Base-by-base conservation (phyloP, 2,329 filamentous ascomycete genomes). In the Nemania sp. region DNA sequence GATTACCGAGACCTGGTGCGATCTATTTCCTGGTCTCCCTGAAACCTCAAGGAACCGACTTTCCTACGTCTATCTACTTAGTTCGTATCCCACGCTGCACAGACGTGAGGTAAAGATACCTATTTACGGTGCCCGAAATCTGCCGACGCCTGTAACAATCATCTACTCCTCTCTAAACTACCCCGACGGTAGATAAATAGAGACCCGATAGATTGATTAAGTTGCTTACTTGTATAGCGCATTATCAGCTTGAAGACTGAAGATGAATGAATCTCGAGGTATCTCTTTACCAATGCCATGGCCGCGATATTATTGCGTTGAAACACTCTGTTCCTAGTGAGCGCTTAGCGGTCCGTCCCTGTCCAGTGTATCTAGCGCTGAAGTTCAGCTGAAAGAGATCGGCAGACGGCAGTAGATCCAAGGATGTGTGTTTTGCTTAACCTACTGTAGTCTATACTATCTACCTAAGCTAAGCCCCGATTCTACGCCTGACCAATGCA, bases 101-200 rank as follows among this genome's bases (percentile, higher is more conserved):
- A 45, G 41, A 47, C 11, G 24, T 18, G 22, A 10, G 24, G 13
- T n/a, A 13, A 29, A 55, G n/a, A n/a, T n/a, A n/a, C n/a, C n/a
- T 20, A 10, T 51, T 6, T 62, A 29, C 26, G 55, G 55, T 54
- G 49, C 26, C 55, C 57, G 53, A 49, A 29, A 35, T 60, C 59
- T 32, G 59, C 59, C 53, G 63, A 64, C 55, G 26, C 45, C 60
- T 15, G 20, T 58, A 27, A 53, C 20, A 20, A 64, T 41, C n/a
- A 55, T 11, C 35, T 41, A 41, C 11, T 3, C 15, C 3, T 13
- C 8, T 41, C 35, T 41, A 41, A 5, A 3, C 7, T 41, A 11
- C 13, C 35, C 35, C 15, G 35, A 41, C 11, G 35, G 35, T 41
- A 41, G 13, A 11, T 41, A 41, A 41, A 41, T 15, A 11, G 35